Percentiles rank a stretch among this genome's conserved stretches.
Conservation (phyloP, 441 rosid genomes). For the Biscutella auriculata region DNA sequence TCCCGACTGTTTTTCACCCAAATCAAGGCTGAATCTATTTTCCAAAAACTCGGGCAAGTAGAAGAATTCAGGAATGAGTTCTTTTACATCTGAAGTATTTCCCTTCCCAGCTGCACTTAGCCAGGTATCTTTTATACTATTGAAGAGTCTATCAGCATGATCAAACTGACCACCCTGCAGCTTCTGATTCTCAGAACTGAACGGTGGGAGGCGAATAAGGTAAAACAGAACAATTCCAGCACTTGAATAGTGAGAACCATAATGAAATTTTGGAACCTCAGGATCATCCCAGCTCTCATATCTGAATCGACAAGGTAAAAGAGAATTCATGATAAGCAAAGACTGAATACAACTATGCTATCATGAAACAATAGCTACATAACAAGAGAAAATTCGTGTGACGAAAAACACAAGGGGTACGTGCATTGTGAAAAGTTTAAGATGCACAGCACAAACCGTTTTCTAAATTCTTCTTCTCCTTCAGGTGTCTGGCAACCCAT, state of each 20-base stretch:
- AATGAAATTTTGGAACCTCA: constrained; percentile 98
- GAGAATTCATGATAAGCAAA: no score
- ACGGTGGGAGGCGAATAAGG: constrained; percentile 97
- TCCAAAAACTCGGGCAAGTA: constrained; percentile 97
- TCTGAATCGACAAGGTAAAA: constrained; percentile 34
- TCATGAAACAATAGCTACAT: no score
- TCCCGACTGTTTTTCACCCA: constrained; percentile 99
- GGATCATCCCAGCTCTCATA: constrained; percentile 99
- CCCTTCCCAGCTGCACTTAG: constrained; percentile 98
- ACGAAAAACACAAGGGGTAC: neutral
- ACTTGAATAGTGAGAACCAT: constrained; percentile 99
- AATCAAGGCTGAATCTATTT: constrained; percentile 73
- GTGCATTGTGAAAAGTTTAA: constrained; percentile 1
- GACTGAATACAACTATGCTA: neutral
- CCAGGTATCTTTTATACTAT: constrained; percentile 94
- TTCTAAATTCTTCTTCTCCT: constrained; percentile 96
- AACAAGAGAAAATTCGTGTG: no score
- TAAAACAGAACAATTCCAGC: constrained; percentile 99
- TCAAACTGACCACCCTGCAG: constrained; percentile 99
- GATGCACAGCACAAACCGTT: constrained; percentile 52
- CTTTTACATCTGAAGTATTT: constrained; percentile 98
- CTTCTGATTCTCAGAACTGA: constrained; percentile 96
- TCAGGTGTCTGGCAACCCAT: constrained; percentile 99
- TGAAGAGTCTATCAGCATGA: constrained; percentile 99
- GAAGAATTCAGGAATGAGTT: constrained; percentile 97